phyloP scores from a whole-genome alignment of 441 rosid species.

The Jatropha multifida region DNA sequence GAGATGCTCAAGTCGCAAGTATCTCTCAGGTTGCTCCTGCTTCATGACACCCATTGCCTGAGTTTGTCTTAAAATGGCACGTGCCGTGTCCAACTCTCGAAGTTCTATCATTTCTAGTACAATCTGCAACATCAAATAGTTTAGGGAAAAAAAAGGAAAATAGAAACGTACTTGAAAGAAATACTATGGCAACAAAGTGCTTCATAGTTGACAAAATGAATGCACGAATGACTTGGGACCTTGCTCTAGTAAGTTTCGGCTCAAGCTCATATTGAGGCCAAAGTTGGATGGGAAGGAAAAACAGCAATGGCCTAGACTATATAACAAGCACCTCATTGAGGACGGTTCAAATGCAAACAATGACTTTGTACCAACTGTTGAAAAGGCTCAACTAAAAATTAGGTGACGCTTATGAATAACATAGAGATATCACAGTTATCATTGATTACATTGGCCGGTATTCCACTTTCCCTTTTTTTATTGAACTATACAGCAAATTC shows the following conservation, averaged over 20 bases:
- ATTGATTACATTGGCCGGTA: not conserved
- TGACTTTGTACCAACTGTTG: not conserved
- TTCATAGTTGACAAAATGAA: not conserved
- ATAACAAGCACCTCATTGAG: not conserved
- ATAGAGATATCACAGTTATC: not conserved
- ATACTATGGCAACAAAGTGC: not conserved
- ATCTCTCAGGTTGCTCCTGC: constrained; percentile 99
- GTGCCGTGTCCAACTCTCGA: constrained; percentile 93
- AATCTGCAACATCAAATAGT: constrained; percentile 46
- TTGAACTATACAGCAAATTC: not conserved
- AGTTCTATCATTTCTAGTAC: constrained; percentile 99
- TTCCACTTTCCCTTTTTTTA: not conserved
- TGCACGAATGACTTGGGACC: not conserved
- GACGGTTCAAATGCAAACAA: not conserved
- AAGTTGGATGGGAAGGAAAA: not conserved
- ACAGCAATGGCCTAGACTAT: not conserved
- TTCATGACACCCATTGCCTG: constrained; percentile 99
- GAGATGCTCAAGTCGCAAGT: constrained; percentile 95
- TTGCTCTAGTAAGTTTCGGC: not conserved
- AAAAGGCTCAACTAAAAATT: not conserved
- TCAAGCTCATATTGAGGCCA: not conserved
- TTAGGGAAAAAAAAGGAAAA: not conserved
- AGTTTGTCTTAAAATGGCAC: constrained; percentile 96
- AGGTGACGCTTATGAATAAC: not conserved
- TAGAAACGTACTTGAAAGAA: not conserved